Conservation (phyloP, 2,329 filamentous ascomycete genomes). For the Clonostachys sp. region DNA sequence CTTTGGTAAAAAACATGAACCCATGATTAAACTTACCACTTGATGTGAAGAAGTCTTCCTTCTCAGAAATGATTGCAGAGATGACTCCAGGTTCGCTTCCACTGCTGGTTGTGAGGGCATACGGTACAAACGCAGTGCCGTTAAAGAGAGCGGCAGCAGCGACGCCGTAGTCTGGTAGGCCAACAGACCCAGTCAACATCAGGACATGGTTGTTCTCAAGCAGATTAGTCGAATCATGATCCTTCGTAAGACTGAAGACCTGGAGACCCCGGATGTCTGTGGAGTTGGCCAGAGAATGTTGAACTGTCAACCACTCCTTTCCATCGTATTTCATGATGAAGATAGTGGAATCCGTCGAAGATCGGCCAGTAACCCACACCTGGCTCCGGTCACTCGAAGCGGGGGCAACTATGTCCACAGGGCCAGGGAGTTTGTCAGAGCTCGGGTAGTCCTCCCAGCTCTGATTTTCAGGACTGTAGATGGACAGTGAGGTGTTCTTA, state of each 20-base stretch:
- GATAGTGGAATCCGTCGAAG: conserved; percentile 55
- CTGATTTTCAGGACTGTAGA: conserved; percentile 64
- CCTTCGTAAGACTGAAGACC: conserved; percentile 65
- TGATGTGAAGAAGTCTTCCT: conserved; percentile 68
- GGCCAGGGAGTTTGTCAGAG: conserved; percentile 68
- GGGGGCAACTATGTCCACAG: conserved; percentile 69
- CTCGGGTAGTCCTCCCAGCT: conserved; percentile 62
- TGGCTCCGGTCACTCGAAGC: conserved; percentile 68
- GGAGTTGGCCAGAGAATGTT: conserved; percentile 54
- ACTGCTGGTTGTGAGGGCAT: conserved; percentile 69
- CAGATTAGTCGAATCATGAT: conserved; percentile 61
- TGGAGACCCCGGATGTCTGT: conserved; percentile 78
- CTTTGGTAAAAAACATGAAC: conserved; percentile 20
- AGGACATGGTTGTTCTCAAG: conserved; percentile 67
- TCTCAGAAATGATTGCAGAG: conserved; percentile 78
- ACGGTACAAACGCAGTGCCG: conserved; percentile 73
- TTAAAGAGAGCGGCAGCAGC: conserved; percentile 87
- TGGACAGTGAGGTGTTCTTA: conserved; percentile 57
- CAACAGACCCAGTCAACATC: conserved; percentile 79
- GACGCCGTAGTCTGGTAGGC: conserved; percentile 70
- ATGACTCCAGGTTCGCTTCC: conserved; percentile 68
- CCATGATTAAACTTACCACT: conserved; percentile 36
- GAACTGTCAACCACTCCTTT: conserved; percentile 62
- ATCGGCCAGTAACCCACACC: conserved; percentile 78
- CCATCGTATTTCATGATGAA: conserved; percentile 84